Evolutionary conservation across 2,329 filamentous ascomycete genomes (phyloP).

Genomic region (Aspergillus felis): DNA sequence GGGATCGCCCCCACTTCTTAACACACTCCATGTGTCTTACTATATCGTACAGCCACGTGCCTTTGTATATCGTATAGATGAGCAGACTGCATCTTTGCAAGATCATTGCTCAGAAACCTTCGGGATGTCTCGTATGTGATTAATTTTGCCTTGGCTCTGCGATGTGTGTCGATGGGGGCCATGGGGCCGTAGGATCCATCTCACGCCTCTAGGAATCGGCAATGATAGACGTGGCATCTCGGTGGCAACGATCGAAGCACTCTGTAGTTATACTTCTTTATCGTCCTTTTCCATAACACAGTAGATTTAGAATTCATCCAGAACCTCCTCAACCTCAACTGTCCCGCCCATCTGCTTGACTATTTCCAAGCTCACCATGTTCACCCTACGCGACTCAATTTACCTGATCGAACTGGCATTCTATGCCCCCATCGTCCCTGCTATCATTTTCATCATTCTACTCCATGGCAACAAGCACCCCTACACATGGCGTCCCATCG

Average conservation of each 20-base stretch:
- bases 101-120: too few relatives aligned
- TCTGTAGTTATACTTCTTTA: too few relatives aligned
- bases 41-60: neutral
- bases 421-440: slow-evolving; percentile 12
- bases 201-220: too few relatives aligned
- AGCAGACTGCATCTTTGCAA: neutral
- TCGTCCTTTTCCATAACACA: too few relatives aligned
- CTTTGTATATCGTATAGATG: neutral
- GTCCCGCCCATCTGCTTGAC: neutral
- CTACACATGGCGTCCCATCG: slow-evolving; percentile 15
- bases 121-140: too few relatives aligned
- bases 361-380: slow-evolving; percentile 9
- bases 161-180: too few relatives aligned
- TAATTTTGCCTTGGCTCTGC: too few relatives aligned
- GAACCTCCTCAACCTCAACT: neutral
- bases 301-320: too few relatives aligned
- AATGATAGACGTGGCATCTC: too few relatives aligned
- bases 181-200: too few relatives aligned
- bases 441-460: slow-evolving; percentile 12
- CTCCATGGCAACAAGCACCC: slow-evolving; percentile 11
- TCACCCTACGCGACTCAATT: slow-evolving; percentile 11
- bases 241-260: too few relatives aligned
- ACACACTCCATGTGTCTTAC: neutral
- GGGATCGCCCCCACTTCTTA: neutral
- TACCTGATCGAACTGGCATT: slow-evolving; percentile 16